These are phyloP conservation scores for Dissophora globulifera DNA, from an alignment of 192 early-diverging fungal genomes.

Conservation along the genomic window DNA sequence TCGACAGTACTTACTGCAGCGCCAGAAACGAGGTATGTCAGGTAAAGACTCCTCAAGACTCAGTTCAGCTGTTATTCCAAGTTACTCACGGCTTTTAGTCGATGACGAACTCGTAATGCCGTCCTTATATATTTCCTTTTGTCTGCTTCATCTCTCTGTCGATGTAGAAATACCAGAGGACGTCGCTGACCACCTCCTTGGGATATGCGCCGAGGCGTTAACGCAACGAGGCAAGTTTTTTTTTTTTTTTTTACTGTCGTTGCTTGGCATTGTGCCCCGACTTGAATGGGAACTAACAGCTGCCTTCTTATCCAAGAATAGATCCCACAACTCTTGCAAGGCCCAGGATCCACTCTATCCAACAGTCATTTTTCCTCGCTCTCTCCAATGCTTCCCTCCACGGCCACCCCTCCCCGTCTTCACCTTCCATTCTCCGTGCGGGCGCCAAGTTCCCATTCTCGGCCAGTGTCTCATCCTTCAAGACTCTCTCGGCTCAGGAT, in stretches of 20 bases:
- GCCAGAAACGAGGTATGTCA: constrained; percentile 44
- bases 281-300: neutral
- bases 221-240: constrained; percentile 31
- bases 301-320: no score
- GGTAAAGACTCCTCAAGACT: constrained; percentile 13
- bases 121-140: neutral
- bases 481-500: neutral
- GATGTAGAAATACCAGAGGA: constrained; percentile 38
- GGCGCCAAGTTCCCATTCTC: constrained; percentile 27
- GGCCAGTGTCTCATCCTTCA: neutral
- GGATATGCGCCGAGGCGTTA: constrained; percentile 23
- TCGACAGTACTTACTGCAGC: constrained; percentile 38
- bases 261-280: neutral
- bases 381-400: neutral
- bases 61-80: no score
- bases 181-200: constrained; percentile 30
- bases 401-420: neutral
- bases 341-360: constrained; percentile 15
- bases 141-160: neutral
- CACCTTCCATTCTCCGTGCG: neutral
- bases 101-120: no score
- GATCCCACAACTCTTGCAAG: constrained; percentile 30
- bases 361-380: constrained; percentile 22
- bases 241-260: neutral
- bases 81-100: no score